Base-by-base conservation (phyloP, 2,329 filamentous ascomycete genomes). In the Geosmithia flava region DNA sequence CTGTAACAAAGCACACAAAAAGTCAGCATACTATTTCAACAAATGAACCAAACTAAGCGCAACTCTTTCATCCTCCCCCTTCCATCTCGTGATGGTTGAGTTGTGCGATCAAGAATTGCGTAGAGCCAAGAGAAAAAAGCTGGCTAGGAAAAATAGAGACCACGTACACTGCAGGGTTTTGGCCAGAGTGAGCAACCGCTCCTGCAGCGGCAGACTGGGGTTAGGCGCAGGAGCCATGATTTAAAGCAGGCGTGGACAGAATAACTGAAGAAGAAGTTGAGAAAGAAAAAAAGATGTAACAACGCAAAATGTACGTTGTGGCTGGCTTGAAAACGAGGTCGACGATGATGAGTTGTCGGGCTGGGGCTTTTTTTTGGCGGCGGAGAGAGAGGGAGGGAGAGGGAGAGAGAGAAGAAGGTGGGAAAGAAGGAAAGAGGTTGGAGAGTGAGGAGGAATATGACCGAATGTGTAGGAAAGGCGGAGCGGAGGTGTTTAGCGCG, bases 151-250 rank as follows among this genome's bases (percentile, higher is more conserved):
- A 27, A 8, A 27, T 27, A 27, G 47, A 52, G 47, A 54, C 63
- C 64, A 80, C 71, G 66, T 80, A 85, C 91, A 98, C 74, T 97
- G 93, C 56, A 97, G 75, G 44, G 90, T 97, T 67, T 95, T 82
- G 55, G 84, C 89, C 56, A 97, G 76, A 57, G 78, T 74, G 59
- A 87, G 68, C 51, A 95, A 70, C 62, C 89, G 79, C 71, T 93
- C 81, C 61, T 72, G 69, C 59, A 93, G 72, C 64, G 87, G 82
- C 66, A 85, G 67, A 57, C 70, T 76, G 50, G 84, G 70, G 50
- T 83, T 71, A 54, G 85, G 83, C 66, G 49, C 42, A 43, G 85
- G 83, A 68, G 86, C 87, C 53, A 95, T 74, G 44, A 51, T 43
- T 33, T 19, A 10, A 16, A 29, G 46, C 27, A 29, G 3, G 17